Percentiles rank a stretch among this genome's conserved stretches.
phyloP scores from a whole-genome alignment of 306 rosid species.

The Fragaria iinumae region DNA sequence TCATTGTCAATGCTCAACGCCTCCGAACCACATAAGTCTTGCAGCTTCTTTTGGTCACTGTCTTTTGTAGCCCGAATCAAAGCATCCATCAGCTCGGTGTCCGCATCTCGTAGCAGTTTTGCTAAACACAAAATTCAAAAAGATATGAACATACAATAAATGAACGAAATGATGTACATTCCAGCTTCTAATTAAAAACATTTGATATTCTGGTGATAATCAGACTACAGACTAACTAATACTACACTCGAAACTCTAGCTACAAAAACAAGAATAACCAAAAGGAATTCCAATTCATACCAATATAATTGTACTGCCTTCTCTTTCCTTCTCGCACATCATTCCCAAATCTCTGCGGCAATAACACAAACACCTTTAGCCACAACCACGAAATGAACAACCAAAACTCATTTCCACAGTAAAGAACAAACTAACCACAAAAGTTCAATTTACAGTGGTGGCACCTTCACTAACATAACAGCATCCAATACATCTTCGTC shows the following conservation, averaged over 20 bases:
- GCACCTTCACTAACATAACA: slow-evolving; percentile 69
- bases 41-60: slow-evolving; percentile 57
- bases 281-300: slow-evolving; percentile 30
- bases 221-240: background rate
- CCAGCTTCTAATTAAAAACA: no score
- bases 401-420: background rate
- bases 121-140: slow-evolving; percentile 43
- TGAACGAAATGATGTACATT: background rate
- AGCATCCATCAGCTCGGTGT: slow-evolving; percentile 77
- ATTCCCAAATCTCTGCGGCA: slow-evolving; percentile 68
- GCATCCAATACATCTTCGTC: slow-evolving; percentile 66
- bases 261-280: background rate
- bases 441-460: slow-evolving; percentile 5
- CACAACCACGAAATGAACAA: slow-evolving; percentile 33
- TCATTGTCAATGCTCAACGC: slow-evolving; percentile 32
- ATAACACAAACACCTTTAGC: slow-evolving; percentile 60
- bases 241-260: background rate
- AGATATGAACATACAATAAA: background rate
- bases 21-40: slow-evolving; percentile 46
- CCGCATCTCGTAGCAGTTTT: slow-evolving; percentile 67
- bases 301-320: slow-evolving; percentile 88
- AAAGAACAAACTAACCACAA: slow-evolving; percentile 35
- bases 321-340: slow-evolving; percentile 95
- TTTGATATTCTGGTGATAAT: background rate
- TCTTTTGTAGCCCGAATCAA: slow-evolving; percentile 73